phyloP scores from a whole-genome alignment of 495 filamentous ascomycete genomes.

The Penicillium desertorum region DNA sequence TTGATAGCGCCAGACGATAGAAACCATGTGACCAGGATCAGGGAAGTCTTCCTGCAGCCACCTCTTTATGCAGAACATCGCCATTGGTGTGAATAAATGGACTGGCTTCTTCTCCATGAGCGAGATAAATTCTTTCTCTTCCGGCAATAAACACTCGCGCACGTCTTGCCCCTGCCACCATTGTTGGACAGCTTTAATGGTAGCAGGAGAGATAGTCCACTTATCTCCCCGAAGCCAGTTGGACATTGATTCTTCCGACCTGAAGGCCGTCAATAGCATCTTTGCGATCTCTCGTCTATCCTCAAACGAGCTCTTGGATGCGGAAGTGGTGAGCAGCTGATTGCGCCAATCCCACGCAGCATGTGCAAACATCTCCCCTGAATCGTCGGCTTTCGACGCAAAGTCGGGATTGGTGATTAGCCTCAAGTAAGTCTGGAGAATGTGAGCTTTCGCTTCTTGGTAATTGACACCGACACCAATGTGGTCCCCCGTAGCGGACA shows the following conservation, averaged over 20 bases:
- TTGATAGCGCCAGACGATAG: background rate
- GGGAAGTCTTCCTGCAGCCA: background rate
- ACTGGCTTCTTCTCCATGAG: background rate
- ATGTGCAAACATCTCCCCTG: background rate
- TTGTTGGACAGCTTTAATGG: background rate
- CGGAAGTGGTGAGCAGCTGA: background rate
- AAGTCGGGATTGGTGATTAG: background rate
- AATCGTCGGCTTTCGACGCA: background rate
- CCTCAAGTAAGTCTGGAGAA: background rate
- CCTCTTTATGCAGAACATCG: background rate
- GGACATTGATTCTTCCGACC: background rate
- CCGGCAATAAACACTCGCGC: conserved; percentile 9
- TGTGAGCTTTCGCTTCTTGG: conserved; percentile 9
- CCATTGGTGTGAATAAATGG: background rate
- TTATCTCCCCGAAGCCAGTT: no score
- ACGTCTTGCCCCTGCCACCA: conserved; percentile 8
- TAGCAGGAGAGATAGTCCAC: no score
- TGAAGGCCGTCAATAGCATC: background rate
- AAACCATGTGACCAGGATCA: background rate
- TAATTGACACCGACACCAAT: conserved; percentile 21
- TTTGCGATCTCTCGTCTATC: background rate
- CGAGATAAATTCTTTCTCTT: background rate
- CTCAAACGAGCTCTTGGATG: background rate
- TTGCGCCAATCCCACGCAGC: background rate
- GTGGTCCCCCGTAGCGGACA: conserved; percentile 12